A percentile compares a stretch with the other conserved stretches of the same genome.
phyloP scores from a whole-genome alignment of 352 stramenopile species.

The Globisporangium camurandrum region DNA sequence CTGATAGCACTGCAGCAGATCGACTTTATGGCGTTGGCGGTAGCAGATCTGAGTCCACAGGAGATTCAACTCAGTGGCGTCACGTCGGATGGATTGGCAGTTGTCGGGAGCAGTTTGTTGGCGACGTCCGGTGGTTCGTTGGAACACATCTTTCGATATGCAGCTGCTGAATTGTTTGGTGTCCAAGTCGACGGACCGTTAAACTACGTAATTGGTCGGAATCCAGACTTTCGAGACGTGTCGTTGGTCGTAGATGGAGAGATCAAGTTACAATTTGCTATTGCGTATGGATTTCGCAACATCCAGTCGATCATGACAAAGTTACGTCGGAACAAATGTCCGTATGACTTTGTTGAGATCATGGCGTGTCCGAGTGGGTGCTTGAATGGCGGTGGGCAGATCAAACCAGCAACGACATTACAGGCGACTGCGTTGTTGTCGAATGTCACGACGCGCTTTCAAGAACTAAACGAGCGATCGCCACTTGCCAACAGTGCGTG shows the following conservation, averaged over 20 bases:
- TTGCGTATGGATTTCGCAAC: slow-evolving; percentile 96
- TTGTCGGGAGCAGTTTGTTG: slow-evolving; percentile 58
- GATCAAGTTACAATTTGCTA: slow-evolving; percentile 90
- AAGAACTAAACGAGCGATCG: slow-evolving; percentile 48
- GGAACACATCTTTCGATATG: slow-evolving; percentile 90
- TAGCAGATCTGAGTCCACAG: slow-evolving; percentile 51
- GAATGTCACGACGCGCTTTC: slow-evolving; percentile 60
- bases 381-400: slow-evolving; percentile 95
- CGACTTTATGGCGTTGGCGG: slow-evolving; percentile 58
- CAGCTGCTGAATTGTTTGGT: slow-evolving; percentile 85
- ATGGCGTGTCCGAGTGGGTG: slow-evolving; percentile 98
- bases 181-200: slow-evolving; percentile 78
- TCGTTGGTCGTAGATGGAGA: slow-evolving; percentile 59
- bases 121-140: slow-evolving; percentile 84
- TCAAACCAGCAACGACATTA: slow-evolving; percentile 62
- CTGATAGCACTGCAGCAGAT: slow-evolving; percentile 48
- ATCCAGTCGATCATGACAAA: slow-evolving; percentile 94
- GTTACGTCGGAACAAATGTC: slow-evolving; percentile 84
- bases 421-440: slow-evolving; percentile 46
- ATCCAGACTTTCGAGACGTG: slow-evolving; percentile 86
- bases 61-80: slow-evolving; percentile 70
- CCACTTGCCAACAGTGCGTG: slow-evolving; percentile 65
- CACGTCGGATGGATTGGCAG: slow-evolving; percentile 33
- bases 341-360: slow-evolving; percentile 96
- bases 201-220: slow-evolving; percentile 83